Conservation (phyloP, 2,329 filamentous ascomycete genomes). For the Tolypocladium pustulatum region DNA sequence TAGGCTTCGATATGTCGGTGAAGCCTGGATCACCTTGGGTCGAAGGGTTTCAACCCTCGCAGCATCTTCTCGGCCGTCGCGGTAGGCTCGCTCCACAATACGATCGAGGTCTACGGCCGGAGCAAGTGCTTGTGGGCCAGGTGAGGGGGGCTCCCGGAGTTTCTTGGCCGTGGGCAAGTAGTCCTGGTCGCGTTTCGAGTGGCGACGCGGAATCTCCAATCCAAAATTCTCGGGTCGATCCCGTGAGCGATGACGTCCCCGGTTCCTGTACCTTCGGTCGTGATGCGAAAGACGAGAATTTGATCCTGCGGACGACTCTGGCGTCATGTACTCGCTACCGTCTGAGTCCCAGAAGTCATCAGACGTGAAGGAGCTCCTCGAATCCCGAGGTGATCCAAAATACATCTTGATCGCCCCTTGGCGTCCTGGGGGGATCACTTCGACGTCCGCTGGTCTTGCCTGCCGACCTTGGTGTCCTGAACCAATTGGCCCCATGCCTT, state of each 20-base stretch:
- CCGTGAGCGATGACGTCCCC: slow-evolving; percentile 4
- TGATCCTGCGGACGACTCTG: slow-evolving; percentile 9
- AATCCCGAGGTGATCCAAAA: slow-evolving; percentile 3
- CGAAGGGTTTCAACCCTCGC: not conserved
- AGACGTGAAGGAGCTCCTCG: slow-evolving; percentile 8
- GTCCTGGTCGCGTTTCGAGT: not conserved
- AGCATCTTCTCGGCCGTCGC: not conserved
- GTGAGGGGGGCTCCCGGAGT: not conserved
- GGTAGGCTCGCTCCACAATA: not conserved
- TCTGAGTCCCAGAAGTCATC: slow-evolving; percentile 2
- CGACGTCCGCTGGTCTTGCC: not conserved
- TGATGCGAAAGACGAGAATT: slow-evolving; percentile 4
- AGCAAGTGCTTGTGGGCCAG: not conserved
- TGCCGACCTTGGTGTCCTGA: not conserved
- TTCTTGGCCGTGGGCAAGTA: not conserved
- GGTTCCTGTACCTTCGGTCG: slow-evolving; percentile 3
- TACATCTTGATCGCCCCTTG: not conserved
- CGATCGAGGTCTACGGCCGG: not conserved
- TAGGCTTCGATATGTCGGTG: not conserved
- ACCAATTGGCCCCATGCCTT: not conserved
- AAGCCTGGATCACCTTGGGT: not conserved
- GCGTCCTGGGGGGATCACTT: not conserved
- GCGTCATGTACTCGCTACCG: slow-evolving; percentile 7
- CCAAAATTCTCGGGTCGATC: slow-evolving; percentile 9
- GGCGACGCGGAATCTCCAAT: not conserved